phyloP scores from a whole-genome alignment of 768 basidiomycete species.

The Rhodosporidiobolus sp. region DNA sequence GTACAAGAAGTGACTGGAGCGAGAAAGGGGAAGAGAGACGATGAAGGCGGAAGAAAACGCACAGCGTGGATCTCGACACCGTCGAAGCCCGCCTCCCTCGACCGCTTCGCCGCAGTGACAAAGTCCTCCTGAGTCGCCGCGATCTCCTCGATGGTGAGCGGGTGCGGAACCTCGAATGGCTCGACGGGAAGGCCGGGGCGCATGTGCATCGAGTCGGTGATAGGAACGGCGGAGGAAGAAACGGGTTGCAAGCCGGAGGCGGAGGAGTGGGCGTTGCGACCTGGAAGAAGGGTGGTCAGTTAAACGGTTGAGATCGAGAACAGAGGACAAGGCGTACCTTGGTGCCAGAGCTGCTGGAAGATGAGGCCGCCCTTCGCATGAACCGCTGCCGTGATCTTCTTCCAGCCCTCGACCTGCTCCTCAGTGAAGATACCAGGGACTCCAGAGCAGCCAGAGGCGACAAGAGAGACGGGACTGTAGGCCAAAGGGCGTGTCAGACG shows the following conservation, averaged over 20 bases:
- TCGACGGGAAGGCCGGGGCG: conserved; percentile 14
- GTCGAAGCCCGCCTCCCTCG: conserved; percentile 65
- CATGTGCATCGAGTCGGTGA: conserved; percentile 2
- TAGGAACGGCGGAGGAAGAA: conserved; percentile 27
- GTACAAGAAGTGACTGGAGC: no score
- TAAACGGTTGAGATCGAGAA: background rate
- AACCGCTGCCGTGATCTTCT: conserved; percentile 53
- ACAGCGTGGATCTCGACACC: conserved; percentile 57
- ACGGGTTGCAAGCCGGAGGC: conserved; percentile 11
- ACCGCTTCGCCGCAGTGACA: conserved; percentile 58
- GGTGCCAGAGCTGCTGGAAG: conserved; percentile 51
- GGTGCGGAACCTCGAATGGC: conserved; percentile 36
- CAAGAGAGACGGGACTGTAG: conserved; percentile 42
- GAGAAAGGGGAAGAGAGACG: background rate
- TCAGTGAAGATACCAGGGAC: conserved; percentile 43
- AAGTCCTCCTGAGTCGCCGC: conserved; percentile 52
- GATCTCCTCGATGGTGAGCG: conserved; percentile 50
- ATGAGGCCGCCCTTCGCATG: conserved; percentile 55
- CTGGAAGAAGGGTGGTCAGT: conserved; percentile 19
- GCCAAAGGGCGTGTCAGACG: conserved; percentile 24
- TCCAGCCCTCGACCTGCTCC: conserved; percentile 48
- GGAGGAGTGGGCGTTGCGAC: conserved; percentile 31
- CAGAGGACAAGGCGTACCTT: background rate
- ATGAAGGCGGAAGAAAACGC: no score
- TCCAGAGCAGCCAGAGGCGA: conserved; percentile 37